phyloP scores from a whole-genome alignment of 805 yeast genomes.

The Blastobotrys terrestris region DNA sequence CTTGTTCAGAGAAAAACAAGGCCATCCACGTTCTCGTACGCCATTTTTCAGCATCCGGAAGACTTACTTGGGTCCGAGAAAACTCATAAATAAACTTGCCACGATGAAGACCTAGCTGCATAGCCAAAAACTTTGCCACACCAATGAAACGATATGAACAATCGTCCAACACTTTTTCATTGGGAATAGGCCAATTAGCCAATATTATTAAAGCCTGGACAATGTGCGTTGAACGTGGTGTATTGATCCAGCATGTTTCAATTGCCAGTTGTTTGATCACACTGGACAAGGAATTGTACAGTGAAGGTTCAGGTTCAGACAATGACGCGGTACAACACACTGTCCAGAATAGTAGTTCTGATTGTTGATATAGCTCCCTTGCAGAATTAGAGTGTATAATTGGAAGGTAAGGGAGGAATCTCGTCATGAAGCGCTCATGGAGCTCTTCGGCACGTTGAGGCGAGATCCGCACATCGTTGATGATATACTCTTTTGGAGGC shows the following conservation, averaged over 20 bases:
- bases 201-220: conserved; percentile 84
- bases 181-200: conserved; percentile 88
- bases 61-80: conserved; percentile 78
- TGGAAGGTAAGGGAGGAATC: conserved; percentile 73
- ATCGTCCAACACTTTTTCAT: conserved; percentile 86
- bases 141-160: conserved; percentile 86
- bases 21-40: conserved; percentile 90
- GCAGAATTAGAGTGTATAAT: conserved; percentile 67
- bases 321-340: conserved; percentile 80
- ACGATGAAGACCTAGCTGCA: conserved; percentile 84
- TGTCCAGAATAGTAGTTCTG: conserved; percentile 84
- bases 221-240: conserved; percentile 90
- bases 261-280: conserved; percentile 81
- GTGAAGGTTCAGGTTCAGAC: conserved; percentile 79
- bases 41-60: conserved; percentile 92
- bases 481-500: background rate
- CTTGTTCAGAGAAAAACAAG: conserved; percentile 79
- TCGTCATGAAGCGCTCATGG: conserved; percentile 60
- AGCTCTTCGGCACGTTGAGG: conserved; percentile 62
- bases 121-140: conserved; percentile 73
- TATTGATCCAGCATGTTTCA: conserved; percentile 87
- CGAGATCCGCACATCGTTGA: conserved; percentile 71
- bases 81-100: conserved; percentile 90
- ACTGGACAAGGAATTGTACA: conserved; percentile 69
- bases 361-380: conserved; percentile 71